phyloP scores from a whole-genome alignment of 257 asterid genomes.

The Nicotiana benthamiana region DNA sequence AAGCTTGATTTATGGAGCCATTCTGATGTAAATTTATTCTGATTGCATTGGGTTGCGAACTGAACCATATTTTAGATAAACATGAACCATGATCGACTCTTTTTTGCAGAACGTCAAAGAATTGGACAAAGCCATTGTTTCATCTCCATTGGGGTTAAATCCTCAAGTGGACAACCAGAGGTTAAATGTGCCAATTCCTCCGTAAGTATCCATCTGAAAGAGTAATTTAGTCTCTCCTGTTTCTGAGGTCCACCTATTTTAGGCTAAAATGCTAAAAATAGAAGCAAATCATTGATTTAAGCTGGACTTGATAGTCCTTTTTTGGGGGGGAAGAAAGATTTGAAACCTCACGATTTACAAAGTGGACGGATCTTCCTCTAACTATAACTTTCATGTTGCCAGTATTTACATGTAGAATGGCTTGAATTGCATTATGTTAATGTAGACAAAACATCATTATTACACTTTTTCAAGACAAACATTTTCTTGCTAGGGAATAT shows the following conservation, averaged over 20 bases:
- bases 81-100: background rate
- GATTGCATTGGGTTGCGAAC: background rate
- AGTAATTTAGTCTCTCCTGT: background rate
- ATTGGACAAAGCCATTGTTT: conserved; percentile 78
- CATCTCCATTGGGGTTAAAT: conserved; percentile 87
- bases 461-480: background rate
- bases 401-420: background rate
- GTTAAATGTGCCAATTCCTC: conserved; percentile 71
- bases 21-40: background rate
- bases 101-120: conserved; percentile 70
- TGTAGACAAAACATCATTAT: background rate
- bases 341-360: background rate
- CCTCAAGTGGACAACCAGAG: conserved; percentile 73
- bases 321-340: too few species aligned
- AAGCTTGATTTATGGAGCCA: background rate
- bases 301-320: background rate
- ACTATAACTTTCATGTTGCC: background rate
- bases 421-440: background rate
- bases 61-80: background rate
- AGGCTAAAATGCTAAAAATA: background rate
- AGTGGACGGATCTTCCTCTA: background rate
- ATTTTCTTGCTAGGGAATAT: background rate
- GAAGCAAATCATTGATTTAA: background rate
- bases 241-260: background rate
- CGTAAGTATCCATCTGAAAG: conserved; percentile 43